A percentile compares a stretch with the other conserved stretches of the same genome.
phyloP scores from a whole-genome alignment of 768 basidiomycete species.

The Mycena alexandri region DNA sequence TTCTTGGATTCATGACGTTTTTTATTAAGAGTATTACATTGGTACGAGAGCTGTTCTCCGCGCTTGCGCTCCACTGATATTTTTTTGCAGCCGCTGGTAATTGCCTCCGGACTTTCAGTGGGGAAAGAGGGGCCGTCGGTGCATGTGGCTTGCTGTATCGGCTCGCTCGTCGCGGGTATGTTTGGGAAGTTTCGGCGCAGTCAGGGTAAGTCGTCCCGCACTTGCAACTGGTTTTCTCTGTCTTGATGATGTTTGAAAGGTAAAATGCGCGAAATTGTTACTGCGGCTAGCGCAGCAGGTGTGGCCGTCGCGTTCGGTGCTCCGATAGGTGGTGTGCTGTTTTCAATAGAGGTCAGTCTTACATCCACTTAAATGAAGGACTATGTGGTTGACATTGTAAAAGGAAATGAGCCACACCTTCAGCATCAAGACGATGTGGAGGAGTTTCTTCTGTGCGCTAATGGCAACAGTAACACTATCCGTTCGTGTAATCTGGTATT shows the following conservation, averaged over 20 bases:
- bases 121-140: slow-evolving; percentile 99
- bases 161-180: slow-evolving; percentile 87
- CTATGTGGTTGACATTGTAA: neutral
- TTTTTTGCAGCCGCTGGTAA: slow-evolving; percentile 85
- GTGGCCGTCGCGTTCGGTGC: slow-evolving; percentile 99
- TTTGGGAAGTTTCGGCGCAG: slow-evolving; percentile 88
- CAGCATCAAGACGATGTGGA: slow-evolving; percentile 99
- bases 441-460: slow-evolving; percentile 96
- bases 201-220: slow-evolving; percentile 71
- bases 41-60: slow-evolving; percentile 59
- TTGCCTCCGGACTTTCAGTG: slow-evolving; percentile 96
- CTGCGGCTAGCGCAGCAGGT: slow-evolving; percentile 96
- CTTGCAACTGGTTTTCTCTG: neutral
- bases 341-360: slow-evolving; percentile 88
- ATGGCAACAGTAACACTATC: slow-evolving; percentile 97
- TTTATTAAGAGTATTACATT: slow-evolving; percentile 94
- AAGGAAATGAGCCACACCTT: slow-evolving; percentile 99
- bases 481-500: slow-evolving; percentile 63
- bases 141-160: slow-evolving; percentile 96
- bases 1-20: slow-evolving; percentile 90
- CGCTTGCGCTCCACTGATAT: neutral
- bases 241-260: slow-evolving; percentile 51
- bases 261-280: slow-evolving; percentile 91
- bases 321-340: slow-evolving; percentile 97
- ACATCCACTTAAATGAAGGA: neutral